Evolutionary conservation across 75 land plant species (phyloP).

Genomic region (Pseudotsuga menziesii): DNA sequence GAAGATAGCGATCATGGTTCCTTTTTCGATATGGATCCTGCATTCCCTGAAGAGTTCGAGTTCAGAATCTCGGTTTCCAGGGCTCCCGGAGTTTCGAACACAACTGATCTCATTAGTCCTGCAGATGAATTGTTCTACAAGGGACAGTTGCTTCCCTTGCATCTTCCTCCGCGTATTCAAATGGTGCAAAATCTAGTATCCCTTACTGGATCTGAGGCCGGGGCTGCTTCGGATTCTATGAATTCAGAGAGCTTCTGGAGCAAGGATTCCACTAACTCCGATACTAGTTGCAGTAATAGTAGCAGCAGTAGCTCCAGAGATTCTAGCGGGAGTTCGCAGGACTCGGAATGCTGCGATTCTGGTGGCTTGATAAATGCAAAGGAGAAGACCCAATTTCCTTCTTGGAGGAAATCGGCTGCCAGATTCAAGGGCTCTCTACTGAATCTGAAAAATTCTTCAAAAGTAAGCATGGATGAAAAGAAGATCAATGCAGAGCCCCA

Average conservation of each 20-base stretch:
- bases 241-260: constrained; percentile 1
- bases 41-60: constrained; percentile 40
- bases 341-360: constrained; percentile 1
- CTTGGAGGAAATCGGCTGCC: constrained; percentile 4
- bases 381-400: constrained; percentile 4
- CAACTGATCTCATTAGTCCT: constrained; percentile 26
- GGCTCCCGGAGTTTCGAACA: constrained; percentile 8
- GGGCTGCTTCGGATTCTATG: background rate
- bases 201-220: background rate
- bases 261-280: background rate
- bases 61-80: constrained; percentile 51
- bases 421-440: constrained; percentile 2
- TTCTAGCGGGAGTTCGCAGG: constrained; percentile 16
- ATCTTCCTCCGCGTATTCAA: constrained; percentile 44
- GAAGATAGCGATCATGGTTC: too few species aligned
- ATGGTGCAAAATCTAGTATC: constrained; percentile 32
- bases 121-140: constrained; percentile 71
- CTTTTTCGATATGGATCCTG: too few species aligned
- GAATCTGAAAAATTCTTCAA: constrained; percentile 10
- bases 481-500: background rate
- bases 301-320: constrained; percentile 9
- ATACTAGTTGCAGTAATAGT: background rate
- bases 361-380: background rate
- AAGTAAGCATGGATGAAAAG: constrained; percentile 8
- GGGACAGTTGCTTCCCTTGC: constrained; percentile 57